Percentiles rank a stretch among this genome's conserved stretches.
Evolutionary conservation across 805 yeast species (phyloP).

Genomic region (Ogataea ramenticola): DNA sequence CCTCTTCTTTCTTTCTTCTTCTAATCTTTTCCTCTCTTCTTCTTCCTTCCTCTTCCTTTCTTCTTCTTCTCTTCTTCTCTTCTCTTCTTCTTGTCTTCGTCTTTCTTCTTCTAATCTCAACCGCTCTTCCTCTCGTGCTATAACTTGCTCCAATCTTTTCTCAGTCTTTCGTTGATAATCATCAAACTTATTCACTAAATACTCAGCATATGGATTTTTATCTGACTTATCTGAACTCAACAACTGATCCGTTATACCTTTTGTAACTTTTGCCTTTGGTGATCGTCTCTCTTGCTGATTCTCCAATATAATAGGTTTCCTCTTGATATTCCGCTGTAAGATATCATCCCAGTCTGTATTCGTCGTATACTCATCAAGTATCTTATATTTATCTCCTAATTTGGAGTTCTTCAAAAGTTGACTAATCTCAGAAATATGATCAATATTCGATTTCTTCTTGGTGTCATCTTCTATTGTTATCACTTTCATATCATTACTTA

Average conservation of each 20-base stretch:
- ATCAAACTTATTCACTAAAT: neutral
- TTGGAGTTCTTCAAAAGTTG: neutral
- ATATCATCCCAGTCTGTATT: neutral
- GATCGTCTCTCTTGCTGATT: neutral
- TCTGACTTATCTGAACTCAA: neutral
- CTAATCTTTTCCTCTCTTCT: constrained; percentile 1
- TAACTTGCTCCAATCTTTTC: neutral
- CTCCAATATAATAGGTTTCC: neutral
- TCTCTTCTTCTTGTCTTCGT: neutral
- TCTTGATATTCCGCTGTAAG: neutral
- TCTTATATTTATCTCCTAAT: neutral
- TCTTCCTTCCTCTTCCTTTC: neutral
- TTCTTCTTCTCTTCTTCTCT: constrained; percentile 1
- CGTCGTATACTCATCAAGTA: neutral
- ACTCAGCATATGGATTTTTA: neutral
- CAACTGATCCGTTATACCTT: neutral
- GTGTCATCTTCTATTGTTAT: neutral
- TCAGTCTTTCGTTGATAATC: neutral
- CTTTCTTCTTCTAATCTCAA: constrained; percentile 7
- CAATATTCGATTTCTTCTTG: neutral
- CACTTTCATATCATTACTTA: neutral
- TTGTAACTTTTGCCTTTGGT: neutral
- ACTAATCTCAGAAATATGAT: neutral
- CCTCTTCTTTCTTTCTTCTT: constrained; percentile 7
- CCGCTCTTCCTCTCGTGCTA: constrained; percentile 7